phyloP scores from a whole-genome alignment of 1,284 basidiomycete genomes.

The Tilletia caries region DNA sequence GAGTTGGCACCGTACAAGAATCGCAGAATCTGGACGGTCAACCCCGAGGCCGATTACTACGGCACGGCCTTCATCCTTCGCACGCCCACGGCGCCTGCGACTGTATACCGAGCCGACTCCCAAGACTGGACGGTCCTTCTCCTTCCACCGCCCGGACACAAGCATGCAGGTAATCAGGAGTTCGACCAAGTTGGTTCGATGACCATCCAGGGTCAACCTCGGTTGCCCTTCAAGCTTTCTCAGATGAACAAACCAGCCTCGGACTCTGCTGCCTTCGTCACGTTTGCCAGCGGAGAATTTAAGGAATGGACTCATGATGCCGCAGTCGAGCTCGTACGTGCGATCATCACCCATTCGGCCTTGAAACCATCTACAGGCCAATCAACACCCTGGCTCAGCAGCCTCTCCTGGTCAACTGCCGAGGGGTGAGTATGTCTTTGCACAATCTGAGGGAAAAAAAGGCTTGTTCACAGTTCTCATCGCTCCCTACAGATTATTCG shows the following conservation, averaged over 20 bases:
- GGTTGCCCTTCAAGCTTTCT: neutral
- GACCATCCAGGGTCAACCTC: neutral
- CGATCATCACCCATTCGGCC: neutral
- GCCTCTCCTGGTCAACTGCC: neutral
- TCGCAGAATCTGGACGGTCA: constrained; percentile 2
- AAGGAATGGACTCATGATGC: neutral
- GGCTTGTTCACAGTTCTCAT: neutral
- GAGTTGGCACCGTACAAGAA: neutral
- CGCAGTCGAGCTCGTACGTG: neutral
- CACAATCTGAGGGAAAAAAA: no score
- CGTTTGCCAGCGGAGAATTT: neutral
- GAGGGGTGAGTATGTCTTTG: constrained; percentile 2
- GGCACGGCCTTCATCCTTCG: neutral
- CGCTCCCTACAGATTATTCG: neutral
- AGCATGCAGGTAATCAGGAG: constrained; percentile 4
- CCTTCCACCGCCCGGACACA: constrained; percentile 7
- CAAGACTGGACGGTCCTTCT: neutral
- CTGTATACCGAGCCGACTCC: neutral
- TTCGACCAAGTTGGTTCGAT: neutral
- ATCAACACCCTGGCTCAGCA: neutral
- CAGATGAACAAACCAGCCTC: neutral
- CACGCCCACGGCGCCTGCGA: neutral
- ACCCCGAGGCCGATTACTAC: constrained; percentile 4
- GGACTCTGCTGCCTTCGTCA: neutral
- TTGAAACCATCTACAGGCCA: neutral